A percentile compares a stretch with the other conserved stretches of the same genome.
phyloP scores from a whole-genome alignment of 2,329 filamentous ascomycete species.

The Aspergillus viridinutans region DNA sequence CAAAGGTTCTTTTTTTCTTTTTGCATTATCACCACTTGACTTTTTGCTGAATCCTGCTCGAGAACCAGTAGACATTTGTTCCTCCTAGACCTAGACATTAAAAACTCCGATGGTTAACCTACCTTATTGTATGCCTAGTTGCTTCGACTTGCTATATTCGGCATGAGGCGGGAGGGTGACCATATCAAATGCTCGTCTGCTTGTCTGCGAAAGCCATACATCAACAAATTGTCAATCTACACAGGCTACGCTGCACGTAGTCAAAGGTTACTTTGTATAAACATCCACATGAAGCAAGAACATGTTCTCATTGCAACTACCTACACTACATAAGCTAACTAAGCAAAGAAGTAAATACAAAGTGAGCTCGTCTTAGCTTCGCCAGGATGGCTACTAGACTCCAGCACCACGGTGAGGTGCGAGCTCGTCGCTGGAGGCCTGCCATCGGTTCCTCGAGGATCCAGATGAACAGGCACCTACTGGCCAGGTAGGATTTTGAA shows the following conservation, averaged over 20 bases:
- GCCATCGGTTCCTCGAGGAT: neutral
- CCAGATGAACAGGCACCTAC: neutral
- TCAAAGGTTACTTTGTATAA: neutral
- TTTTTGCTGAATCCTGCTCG: neutral
- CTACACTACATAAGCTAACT: neutral
- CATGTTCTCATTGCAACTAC: neutral
- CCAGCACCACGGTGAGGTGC: constrained; percentile 12
- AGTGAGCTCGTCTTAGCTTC: constrained; percentile 9
- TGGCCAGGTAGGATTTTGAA: neutral
- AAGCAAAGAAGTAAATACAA: neutral
- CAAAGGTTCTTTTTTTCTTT: constrained; percentile 16
- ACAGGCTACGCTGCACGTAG: neutral
- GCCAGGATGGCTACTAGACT: constrained; percentile 8
- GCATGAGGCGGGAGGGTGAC: neutral
- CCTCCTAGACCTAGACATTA: neutral
- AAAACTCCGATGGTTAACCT: neutral
- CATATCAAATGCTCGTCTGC: neutral
- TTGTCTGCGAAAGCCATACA: neutral
- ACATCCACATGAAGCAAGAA: neutral
- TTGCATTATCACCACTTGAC: neutral
- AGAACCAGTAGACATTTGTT: neutral
- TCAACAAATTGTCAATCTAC: neutral
- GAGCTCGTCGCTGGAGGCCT: constrained; percentile 8
- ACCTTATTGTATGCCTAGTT: neutral
- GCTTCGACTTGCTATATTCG: neutral